Conservation (phyloP, 2,329 filamentous ascomycete genomes). For the Claviceps humidiphila region DNA sequence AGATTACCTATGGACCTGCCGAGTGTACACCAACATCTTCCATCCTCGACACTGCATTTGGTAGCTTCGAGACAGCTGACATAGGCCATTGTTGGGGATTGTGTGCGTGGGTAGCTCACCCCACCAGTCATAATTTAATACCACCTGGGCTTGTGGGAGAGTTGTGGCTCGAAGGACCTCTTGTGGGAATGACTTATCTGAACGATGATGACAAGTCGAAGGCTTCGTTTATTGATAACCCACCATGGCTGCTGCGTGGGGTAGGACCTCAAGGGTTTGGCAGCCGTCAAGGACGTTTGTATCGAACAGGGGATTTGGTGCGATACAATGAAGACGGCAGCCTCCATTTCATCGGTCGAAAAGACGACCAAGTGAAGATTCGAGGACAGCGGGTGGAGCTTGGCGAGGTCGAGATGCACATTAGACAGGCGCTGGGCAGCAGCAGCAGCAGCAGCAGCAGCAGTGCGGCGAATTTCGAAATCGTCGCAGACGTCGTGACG, state of each 20-base stretch:
- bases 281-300: conserved; percentile 2
- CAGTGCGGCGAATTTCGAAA: neutral
- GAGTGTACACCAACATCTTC: conserved; percentile 8
- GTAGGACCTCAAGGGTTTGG: conserved; percentile 3
- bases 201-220: neutral
- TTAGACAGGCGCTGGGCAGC: neutral
- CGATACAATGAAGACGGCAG: conserved; percentile 9
- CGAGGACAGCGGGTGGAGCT: conserved; percentile 15
- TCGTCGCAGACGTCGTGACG: neutral
- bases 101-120: neutral
- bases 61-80: too few species aligned
- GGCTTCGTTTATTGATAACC: neutral
- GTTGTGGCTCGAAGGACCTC: conserved; percentile 1
- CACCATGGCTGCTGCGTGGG: neutral
- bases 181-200: neutral
- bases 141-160: conserved; percentile 1
- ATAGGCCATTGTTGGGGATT: neutral
- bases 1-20: conserved; percentile 12
- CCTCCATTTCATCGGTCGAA: conserved; percentile 12
- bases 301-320: conserved; percentile 13
- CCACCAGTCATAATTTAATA: neutral
- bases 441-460: neutral
- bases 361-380: conserved; percentile 14
- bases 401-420: conserved; percentile 8
- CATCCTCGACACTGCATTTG: neutral